Evolutionary conservation across 2,329 filamentous ascomycete genomes (phyloP).

Genomic region (Gremmenia infestans): DNA sequence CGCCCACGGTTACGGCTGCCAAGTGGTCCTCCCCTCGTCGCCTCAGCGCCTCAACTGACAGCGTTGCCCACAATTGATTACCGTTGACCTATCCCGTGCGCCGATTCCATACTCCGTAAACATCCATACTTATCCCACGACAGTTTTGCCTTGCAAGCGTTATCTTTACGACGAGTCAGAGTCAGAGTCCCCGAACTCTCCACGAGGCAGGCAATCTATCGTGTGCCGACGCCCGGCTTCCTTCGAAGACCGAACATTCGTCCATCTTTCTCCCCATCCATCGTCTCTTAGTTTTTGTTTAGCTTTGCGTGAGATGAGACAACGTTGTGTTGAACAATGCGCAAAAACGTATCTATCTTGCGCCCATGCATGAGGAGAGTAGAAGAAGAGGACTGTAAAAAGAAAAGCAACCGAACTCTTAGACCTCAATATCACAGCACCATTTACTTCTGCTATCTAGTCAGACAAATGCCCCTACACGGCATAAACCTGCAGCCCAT

Average conservation of each 20-base stretch:
- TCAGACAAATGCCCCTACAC: neutral
- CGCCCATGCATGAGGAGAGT: too few relatives aligned
- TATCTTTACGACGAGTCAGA: neutral
- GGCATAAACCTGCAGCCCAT: neutral
- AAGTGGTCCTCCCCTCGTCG: neutral
- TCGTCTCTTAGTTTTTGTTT: neutral
- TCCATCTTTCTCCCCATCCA: neutral
- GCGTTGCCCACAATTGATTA: conserved; percentile 7
- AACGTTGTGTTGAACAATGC: too few relatives aligned
- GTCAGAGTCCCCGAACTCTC: neutral
- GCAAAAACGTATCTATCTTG: too few relatives aligned
- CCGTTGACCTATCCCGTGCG: neutral
- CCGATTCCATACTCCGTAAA: neutral
- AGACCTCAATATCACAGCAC: neutral
- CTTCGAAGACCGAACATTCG: neutral
- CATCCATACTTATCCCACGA: neutral
- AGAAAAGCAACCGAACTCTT: too few relatives aligned
- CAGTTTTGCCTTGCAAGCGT: neutral
- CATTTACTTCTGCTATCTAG: neutral
- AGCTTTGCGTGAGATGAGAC: neutral
- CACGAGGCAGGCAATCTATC: neutral
- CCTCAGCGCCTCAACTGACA: neutral
- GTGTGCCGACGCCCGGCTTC: neutral
- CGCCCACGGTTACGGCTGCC: neutral
- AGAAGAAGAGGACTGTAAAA: too few relatives aligned